phyloP scores from a whole-genome alignment of 805 yeast genomes.

The Yarrowia sp. region DNA sequence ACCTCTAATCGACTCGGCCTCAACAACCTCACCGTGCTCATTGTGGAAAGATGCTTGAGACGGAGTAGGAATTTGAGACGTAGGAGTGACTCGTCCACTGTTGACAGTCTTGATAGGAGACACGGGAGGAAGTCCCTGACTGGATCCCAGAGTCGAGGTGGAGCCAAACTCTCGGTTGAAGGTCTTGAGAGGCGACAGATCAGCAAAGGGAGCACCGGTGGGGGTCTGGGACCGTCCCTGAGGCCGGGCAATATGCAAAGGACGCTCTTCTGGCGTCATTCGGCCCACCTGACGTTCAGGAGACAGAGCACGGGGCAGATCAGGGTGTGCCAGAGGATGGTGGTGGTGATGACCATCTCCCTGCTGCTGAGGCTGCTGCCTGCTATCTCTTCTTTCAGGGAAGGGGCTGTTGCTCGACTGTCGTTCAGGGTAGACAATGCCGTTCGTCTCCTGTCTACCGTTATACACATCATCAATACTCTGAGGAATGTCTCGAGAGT shows the following conservation, averaged over 20 bases:
- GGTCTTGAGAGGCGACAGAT: conserved; percentile 27
- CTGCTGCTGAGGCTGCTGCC: neutral
- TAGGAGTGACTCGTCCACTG: conserved; percentile 32
- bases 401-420: conserved; percentile 2
- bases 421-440: conserved; percentile 3
- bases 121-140: conserved; percentile 23
- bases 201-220: conserved; percentile 11
- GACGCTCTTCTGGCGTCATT: conserved; percentile 29
- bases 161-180: conserved; percentile 24
- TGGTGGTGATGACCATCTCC: conserved; percentile 6
- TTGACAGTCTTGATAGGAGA: conserved; percentile 32
- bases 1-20: conserved; percentile 6
- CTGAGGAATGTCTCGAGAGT: conserved; percentile 10
- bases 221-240: conserved; percentile 16
- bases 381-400: conserved; percentile 22
- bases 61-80: conserved; percentile 23
- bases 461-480: conserved; percentile 13
- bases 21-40: conserved; percentile 26
- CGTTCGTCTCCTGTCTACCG: neutral
- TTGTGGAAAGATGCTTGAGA: conserved; percentile 29
- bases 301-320: conserved; percentile 6
- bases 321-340: conserved; percentile 11
- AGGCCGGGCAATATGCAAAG: conserved; percentile 7
- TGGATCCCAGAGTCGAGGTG: conserved; percentile 10
- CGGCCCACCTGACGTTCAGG: conserved; percentile 29